Percentiles rank a stretch among this genome's conserved stretches.
Evolutionary conservation across 148 eudicot genomes (phyloP).

Genomic region (Talinum fruticosum): DNA sequence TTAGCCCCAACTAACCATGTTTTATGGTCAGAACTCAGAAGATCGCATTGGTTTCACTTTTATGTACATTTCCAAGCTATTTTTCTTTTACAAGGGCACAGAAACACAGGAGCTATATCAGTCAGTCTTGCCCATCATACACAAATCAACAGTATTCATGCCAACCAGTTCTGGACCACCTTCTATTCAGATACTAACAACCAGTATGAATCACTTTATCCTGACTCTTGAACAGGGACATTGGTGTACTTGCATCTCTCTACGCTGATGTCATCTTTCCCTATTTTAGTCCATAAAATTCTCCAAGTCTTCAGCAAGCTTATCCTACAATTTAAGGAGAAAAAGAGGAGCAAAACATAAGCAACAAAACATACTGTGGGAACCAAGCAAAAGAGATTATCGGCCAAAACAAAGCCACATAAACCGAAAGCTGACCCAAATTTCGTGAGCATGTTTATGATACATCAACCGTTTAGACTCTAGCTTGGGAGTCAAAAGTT

Average conservation of each 20-base stretch:
- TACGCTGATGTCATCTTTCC: slow-evolving; percentile 38
- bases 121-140: background rate
- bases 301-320: slow-evolving; percentile 76
- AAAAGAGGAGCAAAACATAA: background rate
- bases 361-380: background rate
- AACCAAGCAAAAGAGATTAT: background rate
- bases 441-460: too few relatives aligned
- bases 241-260: slow-evolving; percentile 50
- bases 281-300: slow-evolving; percentile 55
- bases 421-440: too few relatives aligned
- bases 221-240: slow-evolving; percentile 55
- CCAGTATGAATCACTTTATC: background rate
- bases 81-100: background rate
- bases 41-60: background rate
- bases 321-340: slow-evolving; percentile 41
- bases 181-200: background rate
- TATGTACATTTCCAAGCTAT: slow-evolving; percentile 5
- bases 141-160: background rate
- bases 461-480: too few relatives aligned
- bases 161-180: background rate
- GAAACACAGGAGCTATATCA: background rate
- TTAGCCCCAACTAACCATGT: background rate
- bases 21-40: background rate
- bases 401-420: background rate
- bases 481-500: too few relatives aligned